Evolutionary conservation across 768 basidiomycete genomes (phyloP).

Genomic region (Suillus brevipes): DNA sequence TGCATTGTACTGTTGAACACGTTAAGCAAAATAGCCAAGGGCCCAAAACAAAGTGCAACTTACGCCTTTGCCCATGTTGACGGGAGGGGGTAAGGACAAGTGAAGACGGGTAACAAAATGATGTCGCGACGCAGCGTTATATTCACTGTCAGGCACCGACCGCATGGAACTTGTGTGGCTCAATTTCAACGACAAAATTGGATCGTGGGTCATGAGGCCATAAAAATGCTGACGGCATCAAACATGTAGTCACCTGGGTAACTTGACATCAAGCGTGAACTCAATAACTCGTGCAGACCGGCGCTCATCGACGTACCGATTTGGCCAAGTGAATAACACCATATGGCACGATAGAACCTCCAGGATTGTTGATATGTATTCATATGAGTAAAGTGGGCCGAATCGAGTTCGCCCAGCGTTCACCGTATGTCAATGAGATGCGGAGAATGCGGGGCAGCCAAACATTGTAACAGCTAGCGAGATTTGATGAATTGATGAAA

Average conservation of each 20-base stretch:
- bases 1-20: constrained; percentile 46
- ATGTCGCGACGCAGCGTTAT: neutral
- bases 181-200: constrained; percentile 5
- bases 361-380: neutral
- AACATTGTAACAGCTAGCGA: neutral
- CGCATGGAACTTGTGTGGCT: constrained; percentile 12
- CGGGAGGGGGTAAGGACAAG: constrained; percentile 4
- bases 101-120: neutral
- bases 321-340: neutral
- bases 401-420: neutral
- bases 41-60: constrained; percentile 3
- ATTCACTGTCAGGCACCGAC: constrained; percentile 7
- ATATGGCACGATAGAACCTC: neutral
- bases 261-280: neutral
- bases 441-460: neutral
- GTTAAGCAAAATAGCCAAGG: constrained; percentile 6
- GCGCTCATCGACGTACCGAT: neutral
- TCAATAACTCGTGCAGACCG: neutral
- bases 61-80: constrained; percentile 27
- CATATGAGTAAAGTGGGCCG: neutral
- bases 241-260: neutral
- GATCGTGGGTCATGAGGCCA: constrained; percentile 10
- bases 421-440: neutral
- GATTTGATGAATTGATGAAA: neutral
- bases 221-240: neutral